Conservation (phyloP, 768 basidiomycete genomes). For the Russula sp. region DNA sequence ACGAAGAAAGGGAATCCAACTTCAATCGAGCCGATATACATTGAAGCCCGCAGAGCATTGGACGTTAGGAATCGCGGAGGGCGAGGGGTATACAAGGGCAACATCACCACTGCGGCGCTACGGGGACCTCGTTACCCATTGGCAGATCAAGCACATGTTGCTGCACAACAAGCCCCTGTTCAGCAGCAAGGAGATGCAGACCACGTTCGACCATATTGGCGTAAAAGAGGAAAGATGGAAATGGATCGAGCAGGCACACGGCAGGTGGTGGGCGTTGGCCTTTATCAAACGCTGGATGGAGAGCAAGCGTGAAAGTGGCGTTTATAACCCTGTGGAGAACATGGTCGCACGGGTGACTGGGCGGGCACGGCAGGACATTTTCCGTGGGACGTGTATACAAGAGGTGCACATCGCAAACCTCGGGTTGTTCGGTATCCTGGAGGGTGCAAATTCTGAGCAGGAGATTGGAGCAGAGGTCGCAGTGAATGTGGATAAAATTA, state of each 20-base stretch:
- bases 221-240: conserved; percentile 39
- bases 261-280: conserved; percentile 43
- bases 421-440: conserved; percentile 33
- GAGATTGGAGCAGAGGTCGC: conserved; percentile 35
- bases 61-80: conserved; percentile 61
- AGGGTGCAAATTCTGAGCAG: conserved; percentile 20
- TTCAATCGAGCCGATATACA: conserved; percentile 44
- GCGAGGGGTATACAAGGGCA: conserved; percentile 76
- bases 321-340: conserved; percentile 34
- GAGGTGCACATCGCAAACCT: conserved; percentile 34
- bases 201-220: conserved; percentile 41
- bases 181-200: conserved; percentile 45
- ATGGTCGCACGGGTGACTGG: conserved; percentile 33
- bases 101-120: conserved; percentile 90
- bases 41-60: conserved; percentile 62
- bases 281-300: conserved; percentile 43
- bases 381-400: conserved; percentile 22
- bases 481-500: conserved; percentile 35
- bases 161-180: conserved; percentile 47
- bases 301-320: conserved; percentile 27
- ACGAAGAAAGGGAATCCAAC: conserved; percentile 37
- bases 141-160: conserved; percentile 86
- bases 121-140: conserved; percentile 78
- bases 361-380: conserved; percentile 27
- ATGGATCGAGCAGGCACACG: conserved; percentile 36